These are phyloP conservation scores for Cercospora zeae-maydis DNA, from an alignment of 2,329 filamentous ascomycete species.

Conservation along the genomic window DNA sequence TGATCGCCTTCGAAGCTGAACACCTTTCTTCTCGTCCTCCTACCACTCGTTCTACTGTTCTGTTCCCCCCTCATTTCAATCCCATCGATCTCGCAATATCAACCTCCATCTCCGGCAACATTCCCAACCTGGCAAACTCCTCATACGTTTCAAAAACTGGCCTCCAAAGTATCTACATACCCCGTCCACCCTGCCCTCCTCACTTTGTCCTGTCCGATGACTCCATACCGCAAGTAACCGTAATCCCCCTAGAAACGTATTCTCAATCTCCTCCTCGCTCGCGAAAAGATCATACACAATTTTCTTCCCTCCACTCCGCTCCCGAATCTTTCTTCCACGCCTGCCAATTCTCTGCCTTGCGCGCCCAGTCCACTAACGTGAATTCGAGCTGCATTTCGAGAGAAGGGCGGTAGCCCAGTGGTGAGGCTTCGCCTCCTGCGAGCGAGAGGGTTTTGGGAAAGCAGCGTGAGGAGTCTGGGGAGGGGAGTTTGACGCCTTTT, in stretches of 20 bases:
- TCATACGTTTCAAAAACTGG: conserved; percentile 3
- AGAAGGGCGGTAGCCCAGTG: conserved; percentile 8
- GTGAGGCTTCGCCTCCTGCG: conserved; percentile 2
- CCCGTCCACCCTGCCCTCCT: conserved; percentile 3
- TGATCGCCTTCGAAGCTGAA: neutral
- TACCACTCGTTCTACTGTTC: neutral
- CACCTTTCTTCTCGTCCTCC: neutral
- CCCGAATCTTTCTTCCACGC: conserved; percentile 4
- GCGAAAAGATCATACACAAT: neutral
- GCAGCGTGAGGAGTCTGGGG: neutral
- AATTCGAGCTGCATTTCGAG: neutral
- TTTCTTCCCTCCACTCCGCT: neutral
- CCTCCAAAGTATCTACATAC: conserved; percentile 6
- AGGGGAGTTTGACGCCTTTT: conserved; percentile 2
- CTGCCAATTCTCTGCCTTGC: neutral
- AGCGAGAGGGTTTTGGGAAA: neutral
- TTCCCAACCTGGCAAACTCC: conserved; percentile 1
- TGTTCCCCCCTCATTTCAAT: neutral
- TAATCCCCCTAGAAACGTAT: neutral
- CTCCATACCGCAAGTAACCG: neutral
- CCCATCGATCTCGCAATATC: neutral
- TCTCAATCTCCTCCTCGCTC: neutral
- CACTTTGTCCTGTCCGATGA: conserved; percentile 1
- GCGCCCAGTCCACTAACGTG: conserved; percentile 4
- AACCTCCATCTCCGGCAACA: conserved; percentile 7